These are phyloP conservation scores for Boletus bicolor DNA, from an alignment of 768 basidiomycete species.

Conservation along the genomic window DNA sequence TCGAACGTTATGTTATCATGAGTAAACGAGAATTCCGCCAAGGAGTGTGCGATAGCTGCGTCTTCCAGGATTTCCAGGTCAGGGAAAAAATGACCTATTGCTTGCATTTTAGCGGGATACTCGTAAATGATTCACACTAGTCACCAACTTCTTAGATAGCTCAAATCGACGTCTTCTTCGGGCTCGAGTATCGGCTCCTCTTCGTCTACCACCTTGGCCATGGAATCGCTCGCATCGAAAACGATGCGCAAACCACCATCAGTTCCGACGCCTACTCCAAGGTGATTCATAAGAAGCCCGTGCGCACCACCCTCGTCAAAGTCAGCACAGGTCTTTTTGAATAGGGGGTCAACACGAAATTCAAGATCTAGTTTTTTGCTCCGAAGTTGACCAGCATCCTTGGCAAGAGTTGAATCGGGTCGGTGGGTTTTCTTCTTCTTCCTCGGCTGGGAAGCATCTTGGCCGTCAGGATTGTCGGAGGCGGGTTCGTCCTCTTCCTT, in stretches of 20 bases:
- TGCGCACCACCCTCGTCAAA: slow-evolving; percentile 98
- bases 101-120: slow-evolving; percentile 5
- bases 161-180: slow-evolving; percentile 64
- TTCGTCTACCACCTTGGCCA: slow-evolving; percentile 74
- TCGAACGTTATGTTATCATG: slow-evolving; percentile 60
- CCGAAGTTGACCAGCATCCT: slow-evolving; percentile 73
- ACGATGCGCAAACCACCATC: slow-evolving; percentile 87
- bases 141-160: slow-evolving; percentile 54
- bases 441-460: slow-evolving; percentile 52
- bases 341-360: slow-evolving; percentile 94
- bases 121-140: not conserved
- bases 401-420: slow-evolving; percentile 84
- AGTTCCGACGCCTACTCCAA: slow-evolving; percentile 69
- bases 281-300: slow-evolving; percentile 95
- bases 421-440: slow-evolving; percentile 67
- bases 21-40: slow-evolving; percentile 80
- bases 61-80: slow-evolving; percentile 59
- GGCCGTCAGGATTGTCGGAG: slow-evolving; percentile 63
- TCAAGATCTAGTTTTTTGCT: slow-evolving; percentile 95
- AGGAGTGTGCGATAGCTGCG: slow-evolving; percentile 76
- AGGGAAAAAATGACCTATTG: slow-evolving; percentile 68
- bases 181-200: slow-evolving; percentile 63
- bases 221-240: slow-evolving; percentile 93
- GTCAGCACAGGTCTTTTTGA: slow-evolving; percentile 96
- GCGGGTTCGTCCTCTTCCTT: slow-evolving; percentile 58